Evolutionary conservation across 805 yeast species (phyloP), one percentile per base, ranked within the genome.

Genomic region (Kazachstania martiniae): DNA sequence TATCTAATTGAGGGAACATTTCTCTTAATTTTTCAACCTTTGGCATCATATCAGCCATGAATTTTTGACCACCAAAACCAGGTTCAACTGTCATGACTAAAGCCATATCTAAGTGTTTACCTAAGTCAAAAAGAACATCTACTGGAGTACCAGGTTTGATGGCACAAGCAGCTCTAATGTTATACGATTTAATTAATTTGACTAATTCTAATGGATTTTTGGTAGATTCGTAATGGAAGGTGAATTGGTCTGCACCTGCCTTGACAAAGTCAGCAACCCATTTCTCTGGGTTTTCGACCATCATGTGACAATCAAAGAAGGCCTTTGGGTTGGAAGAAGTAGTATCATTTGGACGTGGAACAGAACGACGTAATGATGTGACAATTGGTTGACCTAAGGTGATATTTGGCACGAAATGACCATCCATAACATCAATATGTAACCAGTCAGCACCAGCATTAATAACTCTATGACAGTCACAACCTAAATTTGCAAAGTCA

Each of bases 81-180:
- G 98, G 98, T 62, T 91, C 98, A 22, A 91, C 97, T 3, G 98
- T 91, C 97, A 89, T 91, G 27, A 91, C 79, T 37, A 91, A 67
- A n/a, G 84, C 87, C 95, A 89, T 84, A 57, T 91, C 97, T 44
- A 89, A 66, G 35, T 72, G 63, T 29, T 77, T 78, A 17, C 78
- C 89, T 38, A 83, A 61, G 18, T 83, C 87, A 47, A 66, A 76
- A 27, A 87, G 68, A 3, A 73, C 94, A 37, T 80, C 91, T 15
- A 83, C 91, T 0, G 87, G 74, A 1, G 98, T 91, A 26, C 79
- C 82, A 36, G 98, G 98, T 59, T 89, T 89, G 46, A 91, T 68
- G 6, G 97, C 95, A 61, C 94, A 78, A 0, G 94, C 95, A 13
- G 87, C 96, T 57, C 75, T 79, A 77, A 91, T 77, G n/a, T 94